Evolutionary conservation across 495 filamentous ascomycete species (phyloP).

Genomic region (Neurospora africana): DNA sequence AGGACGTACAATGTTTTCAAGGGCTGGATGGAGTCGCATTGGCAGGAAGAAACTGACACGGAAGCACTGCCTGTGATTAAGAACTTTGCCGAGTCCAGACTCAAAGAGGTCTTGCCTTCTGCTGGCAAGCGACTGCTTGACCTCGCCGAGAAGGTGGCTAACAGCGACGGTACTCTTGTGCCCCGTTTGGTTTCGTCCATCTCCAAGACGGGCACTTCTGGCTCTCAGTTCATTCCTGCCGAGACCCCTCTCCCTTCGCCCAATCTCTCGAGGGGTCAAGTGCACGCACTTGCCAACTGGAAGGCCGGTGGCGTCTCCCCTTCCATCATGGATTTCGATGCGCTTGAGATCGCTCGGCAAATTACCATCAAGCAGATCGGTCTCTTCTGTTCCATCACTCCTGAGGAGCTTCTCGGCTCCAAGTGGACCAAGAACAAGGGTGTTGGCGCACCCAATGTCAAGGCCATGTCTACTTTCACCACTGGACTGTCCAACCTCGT

Average conservation of each 20-base stretch:
- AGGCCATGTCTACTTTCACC: slow-evolving; percentile 86
- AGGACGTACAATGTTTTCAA: slow-evolving; percentile 96
- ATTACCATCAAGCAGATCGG: slow-evolving; percentile 87
- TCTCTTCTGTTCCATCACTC: slow-evolving; percentile 86
- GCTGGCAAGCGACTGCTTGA: slow-evolving; percentile 72
- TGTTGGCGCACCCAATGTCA: slow-evolving; percentile 77
- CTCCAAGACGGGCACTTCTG: slow-evolving; percentile 71
- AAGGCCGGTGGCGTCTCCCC: slow-evolving; percentile 58
- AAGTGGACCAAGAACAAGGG: slow-evolving; percentile 86
- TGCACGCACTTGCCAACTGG: slow-evolving; percentile 60
- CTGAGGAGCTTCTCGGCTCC: slow-evolving; percentile 85
- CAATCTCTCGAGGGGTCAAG: slow-evolving; percentile 63
- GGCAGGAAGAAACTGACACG: slow-evolving; percentile 71
- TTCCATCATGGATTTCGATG: slow-evolving; percentile 85
- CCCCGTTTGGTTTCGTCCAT: slow-evolving; percentile 81
- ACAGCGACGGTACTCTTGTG: slow-evolving; percentile 63
- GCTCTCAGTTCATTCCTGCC: slow-evolving; percentile 54
- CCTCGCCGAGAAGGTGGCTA: slow-evolving; percentile 71
- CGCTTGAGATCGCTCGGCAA: slow-evolving; percentile 84
- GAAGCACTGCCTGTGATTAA: slow-evolving; percentile 64
- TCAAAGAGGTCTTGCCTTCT: slow-evolving; percentile 56
- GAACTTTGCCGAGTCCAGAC: slow-evolving; percentile 63
- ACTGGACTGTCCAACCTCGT: slow-evolving; percentile 89
- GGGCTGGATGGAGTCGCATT: slow-evolving; percentile 93
- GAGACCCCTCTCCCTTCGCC: slow-evolving; percentile 63